Base-by-base conservation (phyloP, 805 yeast species). In the Zygosaccharomyces bailii region DNA sequence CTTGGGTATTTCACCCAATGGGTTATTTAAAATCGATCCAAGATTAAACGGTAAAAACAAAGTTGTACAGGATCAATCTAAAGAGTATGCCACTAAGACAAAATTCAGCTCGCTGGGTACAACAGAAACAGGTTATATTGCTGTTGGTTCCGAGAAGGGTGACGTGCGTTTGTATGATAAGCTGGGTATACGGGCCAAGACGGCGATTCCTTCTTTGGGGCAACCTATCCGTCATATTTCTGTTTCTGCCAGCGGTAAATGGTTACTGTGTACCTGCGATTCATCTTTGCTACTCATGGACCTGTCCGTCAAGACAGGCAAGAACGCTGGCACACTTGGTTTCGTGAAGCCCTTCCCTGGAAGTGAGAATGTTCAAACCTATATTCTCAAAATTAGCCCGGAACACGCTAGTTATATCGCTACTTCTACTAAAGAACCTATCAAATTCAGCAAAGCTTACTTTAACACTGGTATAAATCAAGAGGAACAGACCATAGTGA, bases 161-260 rank as follows among this genome's bases (percentile, higher is more conserved):
- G 90, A 81, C 44, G 77, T 89, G 35, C 74, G 88, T 49, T 70
- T 89, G 33, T 87, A 77, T 60, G 86, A 87, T 63, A 69, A 75
- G 46, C 57, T 87, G 10, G 96, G 96, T 10, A 72, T 76, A 45
- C 77, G 75, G 53, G 96, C 96, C 1, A 86, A 84, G 68, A 81
- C 93, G 1, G 73, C 76, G 18, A 67, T 89, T 24, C 96, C 96
- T 2, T 88, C 93, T 0, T 68, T 88, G 30, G 96, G 96, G 19
- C 95, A 88, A 54, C 69, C 79, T 2, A 77, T 85, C 40, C 66
- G 74, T 31, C 84, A 85, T 17, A 54, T 86, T 14, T 90, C 85
- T 47, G 79, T 78, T 1, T 80, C 95, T 4, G 77, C 84, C 16
- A 90, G 85, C 60, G 96, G 96, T 48, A 72, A 78, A 53, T 89